These are phyloP conservation scores for Isatis tinctoria DNA, from an alignment of 345 rosid genomes.

Conservation along the genomic window DNA sequence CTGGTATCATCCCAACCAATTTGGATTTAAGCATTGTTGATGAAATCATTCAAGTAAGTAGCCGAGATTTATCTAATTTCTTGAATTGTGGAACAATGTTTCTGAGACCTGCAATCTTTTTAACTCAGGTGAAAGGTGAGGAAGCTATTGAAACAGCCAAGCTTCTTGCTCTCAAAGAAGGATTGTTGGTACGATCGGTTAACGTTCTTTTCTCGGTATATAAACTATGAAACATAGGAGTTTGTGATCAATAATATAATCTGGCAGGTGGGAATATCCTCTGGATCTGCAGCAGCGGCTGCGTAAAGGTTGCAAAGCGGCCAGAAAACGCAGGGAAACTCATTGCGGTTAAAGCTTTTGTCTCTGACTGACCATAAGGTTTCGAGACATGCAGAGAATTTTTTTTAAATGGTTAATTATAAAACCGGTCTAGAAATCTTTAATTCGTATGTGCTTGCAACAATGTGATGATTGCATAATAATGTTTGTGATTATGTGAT, in stretches of 20 bases:
- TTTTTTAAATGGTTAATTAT: too few species aligned
- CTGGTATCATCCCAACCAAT: constrained; percentile 76
- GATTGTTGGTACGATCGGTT: constrained; percentile 38
- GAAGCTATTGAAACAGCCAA: constrained; percentile 53
- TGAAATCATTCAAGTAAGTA: constrained; percentile 73
- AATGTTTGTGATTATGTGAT: too few species aligned
- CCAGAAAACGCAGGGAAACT: constrained; percentile 66
- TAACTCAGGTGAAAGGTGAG: constrained; percentile 41
- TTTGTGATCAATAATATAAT: neutral
- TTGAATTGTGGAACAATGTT: neutral
- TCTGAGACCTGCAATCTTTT: neutral
- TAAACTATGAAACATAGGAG: neutral
- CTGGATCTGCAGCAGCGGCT: constrained; percentile 61
- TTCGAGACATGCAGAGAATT: too few species aligned
- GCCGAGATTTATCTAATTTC: neutral
- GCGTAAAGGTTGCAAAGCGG: constrained; percentile 56
- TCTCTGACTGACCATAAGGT: neutral
- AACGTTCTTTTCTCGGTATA: neutral
- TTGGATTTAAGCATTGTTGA: constrained; percentile 59
- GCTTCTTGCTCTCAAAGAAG: constrained; percentile 53
- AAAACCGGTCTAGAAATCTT: too few species aligned
- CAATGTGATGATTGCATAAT: neutral
- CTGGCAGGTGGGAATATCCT: constrained; percentile 61
- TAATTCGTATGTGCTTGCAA: neutral
- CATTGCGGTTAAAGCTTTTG: constrained; percentile 31